Evolutionary conservation across 352 stramenopile genomes (phyloP).

Genomic region (Globisporangium alternatum): DNA sequence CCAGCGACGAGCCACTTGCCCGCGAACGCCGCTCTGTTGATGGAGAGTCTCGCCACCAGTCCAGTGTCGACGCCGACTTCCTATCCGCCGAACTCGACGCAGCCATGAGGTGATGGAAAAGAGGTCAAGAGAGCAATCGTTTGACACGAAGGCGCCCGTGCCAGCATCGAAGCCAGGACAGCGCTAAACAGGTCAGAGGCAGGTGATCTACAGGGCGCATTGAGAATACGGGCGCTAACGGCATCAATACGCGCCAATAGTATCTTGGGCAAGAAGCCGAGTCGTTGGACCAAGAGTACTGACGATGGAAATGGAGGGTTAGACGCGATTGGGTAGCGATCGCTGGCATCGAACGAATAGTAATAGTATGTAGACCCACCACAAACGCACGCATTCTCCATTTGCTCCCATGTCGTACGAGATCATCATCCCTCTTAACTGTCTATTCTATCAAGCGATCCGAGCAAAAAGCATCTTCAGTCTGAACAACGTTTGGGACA

Average conservation of each 20-base stretch:
- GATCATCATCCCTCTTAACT: no score
- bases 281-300: background rate
- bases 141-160: background rate
- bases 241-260: background rate
- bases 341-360: background rate
- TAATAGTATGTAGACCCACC: background rate
- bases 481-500: background rate
- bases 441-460: no score
- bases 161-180: background rate
- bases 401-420: background rate
- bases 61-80: slow-evolving; percentile 18
- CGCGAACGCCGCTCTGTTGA: slow-evolving; percentile 10
- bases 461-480: background rate
- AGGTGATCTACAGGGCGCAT: background rate
- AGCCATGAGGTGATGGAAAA: slow-evolving; percentile 4
- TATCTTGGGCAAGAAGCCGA: background rate
- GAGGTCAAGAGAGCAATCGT: background rate
- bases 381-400: background rate
- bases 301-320: no score
- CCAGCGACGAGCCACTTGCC: slow-evolving; percentile 5
- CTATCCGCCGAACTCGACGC: slow-evolving; percentile 13
- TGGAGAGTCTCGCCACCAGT: slow-evolving; percentile 23
- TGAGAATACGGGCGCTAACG: background rate
- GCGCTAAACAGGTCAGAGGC: background rate
- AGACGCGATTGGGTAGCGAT: background rate